Percentiles rank a stretch among this genome's conserved stretches.
These are phyloP conservation scores for Penicillium sp. DNA, from an alignment of 2,329 filamentous ascomycete genomes.

Conservation along the genomic window DNA sequence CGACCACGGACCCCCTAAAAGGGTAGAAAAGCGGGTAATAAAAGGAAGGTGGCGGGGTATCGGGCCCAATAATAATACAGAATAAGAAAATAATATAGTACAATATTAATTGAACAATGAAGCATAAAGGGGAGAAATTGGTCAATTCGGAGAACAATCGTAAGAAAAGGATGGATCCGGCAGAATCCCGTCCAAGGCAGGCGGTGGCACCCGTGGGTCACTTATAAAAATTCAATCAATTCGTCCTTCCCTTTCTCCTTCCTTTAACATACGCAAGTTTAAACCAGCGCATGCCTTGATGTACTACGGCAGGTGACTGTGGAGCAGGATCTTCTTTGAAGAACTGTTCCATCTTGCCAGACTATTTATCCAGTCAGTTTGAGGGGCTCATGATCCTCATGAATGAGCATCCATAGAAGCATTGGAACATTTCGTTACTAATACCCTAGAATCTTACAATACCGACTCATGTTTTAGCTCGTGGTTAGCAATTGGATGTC, in stretches of 20 bases:
- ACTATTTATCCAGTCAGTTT: slow-evolving; percentile 46
- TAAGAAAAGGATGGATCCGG: slow-evolving; percentile 17
- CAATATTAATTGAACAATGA: slow-evolving; percentile 18
- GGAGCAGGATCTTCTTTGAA: slow-evolving; percentile 17
- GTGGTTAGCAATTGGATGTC: too few species aligned
- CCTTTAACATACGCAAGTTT: slow-evolving; percentile 29
- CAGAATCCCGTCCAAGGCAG: slow-evolving; percentile 9
- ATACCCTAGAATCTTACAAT: not conserved
- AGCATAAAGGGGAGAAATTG: not conserved
- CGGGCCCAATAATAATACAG: slow-evolving; percentile 15
- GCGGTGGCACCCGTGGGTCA: slow-evolving; percentile 14
- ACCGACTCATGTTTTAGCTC: not conserved
- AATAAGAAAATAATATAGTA: slow-evolving; percentile 11
- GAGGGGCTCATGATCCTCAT: slow-evolving; percentile 45
- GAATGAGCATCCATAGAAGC: slow-evolving; percentile 49
- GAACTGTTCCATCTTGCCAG: slow-evolving; percentile 38
- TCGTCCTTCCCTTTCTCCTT: slow-evolving; percentile 12
- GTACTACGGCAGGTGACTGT: slow-evolving; percentile 29
- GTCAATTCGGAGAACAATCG: slow-evolving; percentile 14
- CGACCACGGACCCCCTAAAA: slow-evolving; percentile 10
- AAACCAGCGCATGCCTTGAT: slow-evolving; percentile 29
- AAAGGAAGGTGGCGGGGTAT: slow-evolving; percentile 9
- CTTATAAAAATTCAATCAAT: slow-evolving; percentile 10
- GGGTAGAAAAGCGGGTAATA: slow-evolving; percentile 4
- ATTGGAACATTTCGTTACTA: slow-evolving; percentile 39